These are phyloP conservation scores for Pistacia atlantica DNA, from an alignment of 345 rosid genomes.

Conservation along the genomic window DNA sequence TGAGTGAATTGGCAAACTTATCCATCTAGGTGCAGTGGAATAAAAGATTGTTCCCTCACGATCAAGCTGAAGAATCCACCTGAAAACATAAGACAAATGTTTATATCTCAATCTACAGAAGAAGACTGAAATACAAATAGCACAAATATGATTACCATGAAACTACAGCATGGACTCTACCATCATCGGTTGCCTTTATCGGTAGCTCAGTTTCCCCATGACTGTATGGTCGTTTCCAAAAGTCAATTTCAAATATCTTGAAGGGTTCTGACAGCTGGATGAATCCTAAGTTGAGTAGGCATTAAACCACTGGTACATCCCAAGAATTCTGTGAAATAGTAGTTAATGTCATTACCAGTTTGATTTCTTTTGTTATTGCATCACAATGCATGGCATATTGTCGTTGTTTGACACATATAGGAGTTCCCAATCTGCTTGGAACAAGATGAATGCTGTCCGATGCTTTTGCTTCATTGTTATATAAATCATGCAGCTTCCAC, in stretches of 20 bases:
- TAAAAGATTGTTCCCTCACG: constrained; percentile 76
- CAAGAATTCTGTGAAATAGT: constrained; percentile 17
- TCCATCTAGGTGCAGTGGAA: constrained; percentile 93
- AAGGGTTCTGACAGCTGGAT: constrained; percentile 93
- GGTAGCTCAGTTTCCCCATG: constrained; percentile 51
- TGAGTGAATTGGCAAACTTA: constrained; percentile 44
- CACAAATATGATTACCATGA: constrained; percentile 61
- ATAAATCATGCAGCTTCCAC: constrained; percentile 67
- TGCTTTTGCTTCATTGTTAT: constrained; percentile 50
- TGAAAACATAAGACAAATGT: constrained; percentile 25
- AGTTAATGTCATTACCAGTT: constrained; percentile 51
- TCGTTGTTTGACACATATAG: constrained; percentile 52
- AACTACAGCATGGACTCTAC: constrained; percentile 77
- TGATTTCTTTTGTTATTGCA: constrained; percentile 69
- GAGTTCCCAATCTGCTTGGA: constrained; percentile 58
- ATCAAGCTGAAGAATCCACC: constrained; percentile 98
- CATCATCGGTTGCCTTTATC: constrained; percentile 57
- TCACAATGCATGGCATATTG: constrained; percentile 86
- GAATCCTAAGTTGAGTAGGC: constrained; percentile 46
- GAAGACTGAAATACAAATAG: constrained; percentile 2
- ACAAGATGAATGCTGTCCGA: constrained; percentile 64
- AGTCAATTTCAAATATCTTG: constrained; percentile 88
- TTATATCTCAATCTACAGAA: background rate
- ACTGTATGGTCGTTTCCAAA: constrained; percentile 88
- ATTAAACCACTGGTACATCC: constrained; percentile 29